These are phyloP conservation scores for Trametes punicea DNA, from an alignment of 768 basidiomycete genomes.

Conservation along the genomic window DNA sequence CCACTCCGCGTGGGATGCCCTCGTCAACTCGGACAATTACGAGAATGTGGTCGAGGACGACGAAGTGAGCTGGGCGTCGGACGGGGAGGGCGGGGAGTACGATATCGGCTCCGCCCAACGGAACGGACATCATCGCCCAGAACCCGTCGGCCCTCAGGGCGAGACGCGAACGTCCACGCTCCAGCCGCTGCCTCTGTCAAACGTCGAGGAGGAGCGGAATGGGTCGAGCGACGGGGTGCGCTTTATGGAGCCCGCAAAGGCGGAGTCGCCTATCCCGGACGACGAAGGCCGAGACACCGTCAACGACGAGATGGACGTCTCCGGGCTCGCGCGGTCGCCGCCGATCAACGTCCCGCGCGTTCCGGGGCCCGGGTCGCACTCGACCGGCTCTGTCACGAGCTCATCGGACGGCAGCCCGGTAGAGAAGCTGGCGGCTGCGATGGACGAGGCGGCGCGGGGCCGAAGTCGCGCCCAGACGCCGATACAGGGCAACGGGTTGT, in stretches of 20 bases:
- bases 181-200: conserved; percentile 11
- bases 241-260: conserved; percentile 20
- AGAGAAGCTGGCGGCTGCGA: conserved; percentile 33
- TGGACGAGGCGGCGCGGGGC: conserved; percentile 45
- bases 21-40: conserved; percentile 53
- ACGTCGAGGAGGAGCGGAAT: conserved; percentile 13
- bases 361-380: conserved; percentile 29
- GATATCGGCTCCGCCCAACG: background rate
- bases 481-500: conserved; percentile 44
- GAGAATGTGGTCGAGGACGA: conserved; percentile 23
- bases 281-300: conserved; percentile 22
- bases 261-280: conserved; percentile 19
- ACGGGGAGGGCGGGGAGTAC: conserved; percentile 35
- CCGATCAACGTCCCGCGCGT: conserved; percentile 29
- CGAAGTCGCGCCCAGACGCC: conserved; percentile 53
- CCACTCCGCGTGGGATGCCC: conserved; percentile 44
- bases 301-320: conserved; percentile 17
- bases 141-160: conserved; percentile 44
- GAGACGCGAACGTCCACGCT: conserved; percentile 37
- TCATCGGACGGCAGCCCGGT: conserved; percentile 50
- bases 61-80: conserved; percentile 49
- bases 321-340: conserved; percentile 15
- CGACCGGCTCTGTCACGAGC: conserved; percentile 41
- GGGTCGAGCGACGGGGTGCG: conserved; percentile 22
- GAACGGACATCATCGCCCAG: conserved; percentile 17